Evolutionary conservation across 768 basidiomycete genomes (phyloP).

Genomic region (Fibroporia radiculosa): DNA sequence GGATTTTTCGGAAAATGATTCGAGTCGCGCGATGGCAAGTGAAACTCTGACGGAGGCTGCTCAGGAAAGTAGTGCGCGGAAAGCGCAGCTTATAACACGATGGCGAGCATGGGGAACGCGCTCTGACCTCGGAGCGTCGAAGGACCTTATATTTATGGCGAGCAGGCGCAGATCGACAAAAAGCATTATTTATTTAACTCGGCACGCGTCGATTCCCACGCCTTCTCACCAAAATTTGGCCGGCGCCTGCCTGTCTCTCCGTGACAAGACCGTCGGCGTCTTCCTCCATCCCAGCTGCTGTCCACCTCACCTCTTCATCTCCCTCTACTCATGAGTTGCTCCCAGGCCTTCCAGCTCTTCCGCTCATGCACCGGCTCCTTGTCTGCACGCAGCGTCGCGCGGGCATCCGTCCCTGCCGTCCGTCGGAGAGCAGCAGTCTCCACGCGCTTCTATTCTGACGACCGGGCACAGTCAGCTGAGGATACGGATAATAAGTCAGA

Average conservation of each 20-base stretch:
- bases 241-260: slow-evolving; percentile 4
- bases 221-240: slow-evolving; percentile 12
- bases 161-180: no score
- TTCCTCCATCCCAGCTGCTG: slow-evolving; percentile 16
- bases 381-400: slow-evolving; percentile 40
- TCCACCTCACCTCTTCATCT: slow-evolving; percentile 9
- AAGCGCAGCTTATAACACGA: no score
- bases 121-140: no score
- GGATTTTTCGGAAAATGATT: no score
- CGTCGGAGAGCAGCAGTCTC: slow-evolving; percentile 18
- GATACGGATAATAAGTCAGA: slow-evolving; percentile 22
- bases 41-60: no score
- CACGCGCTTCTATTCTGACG: slow-evolving; percentile 53
- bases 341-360: slow-evolving; percentile 43
- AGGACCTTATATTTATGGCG: no score
- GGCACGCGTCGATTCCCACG: slow-evolving; percentile 12
- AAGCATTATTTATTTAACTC: not conserved
- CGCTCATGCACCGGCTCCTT: slow-evolving; percentile 54
- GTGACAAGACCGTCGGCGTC: slow-evolving; percentile 9
- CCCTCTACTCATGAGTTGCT: slow-evolving; percentile 39
- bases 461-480: slow-evolving; percentile 30
- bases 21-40: no score
- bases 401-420: slow-evolving; percentile 24
- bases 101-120: no score
- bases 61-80: no score